Conservation (phyloP, 2,329 filamentous ascomycete species). For the Hypoxylon sp. region DNA sequence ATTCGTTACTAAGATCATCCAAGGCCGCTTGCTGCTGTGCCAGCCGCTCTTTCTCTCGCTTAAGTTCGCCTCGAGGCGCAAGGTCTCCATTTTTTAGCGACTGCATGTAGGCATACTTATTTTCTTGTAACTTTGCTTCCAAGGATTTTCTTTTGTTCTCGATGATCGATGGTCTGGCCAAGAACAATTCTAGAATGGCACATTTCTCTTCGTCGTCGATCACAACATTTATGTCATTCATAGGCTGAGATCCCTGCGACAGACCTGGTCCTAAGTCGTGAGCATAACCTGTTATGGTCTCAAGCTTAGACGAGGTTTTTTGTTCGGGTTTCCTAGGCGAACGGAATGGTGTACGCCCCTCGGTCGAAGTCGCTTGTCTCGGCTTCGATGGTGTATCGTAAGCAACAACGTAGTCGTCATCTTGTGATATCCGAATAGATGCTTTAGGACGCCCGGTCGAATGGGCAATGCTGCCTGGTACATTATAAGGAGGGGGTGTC, state of each 20-base stretch:
- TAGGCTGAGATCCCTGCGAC: conserved; percentile 33
- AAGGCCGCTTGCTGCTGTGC: conserved; percentile 63
- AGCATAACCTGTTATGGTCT: conserved; percentile 24
- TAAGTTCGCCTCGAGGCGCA: conserved; percentile 64
- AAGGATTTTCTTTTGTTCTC: conserved; percentile 58
- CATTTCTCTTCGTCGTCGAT: conserved; percentile 53
- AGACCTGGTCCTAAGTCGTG: conserved; percentile 19
- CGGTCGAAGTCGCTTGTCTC: conserved; percentile 28
- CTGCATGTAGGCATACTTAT: conserved; percentile 64
- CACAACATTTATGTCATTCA: conserved; percentile 39
- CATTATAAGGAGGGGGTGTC: conserved; percentile 59
- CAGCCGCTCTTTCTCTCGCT: conserved; percentile 65
- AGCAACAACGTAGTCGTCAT: conserved; percentile 40
- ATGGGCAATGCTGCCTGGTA: conserved; percentile 51
- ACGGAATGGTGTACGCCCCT: conserved; percentile 33
- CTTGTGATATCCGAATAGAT: conserved; percentile 34
- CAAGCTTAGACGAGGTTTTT: conserved; percentile 29
- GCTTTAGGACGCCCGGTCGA: conserved; percentile 43
- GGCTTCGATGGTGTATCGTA: conserved; percentile 51
- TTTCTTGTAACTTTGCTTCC: conserved; percentile 62
- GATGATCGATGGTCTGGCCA: conserved; percentile 55
- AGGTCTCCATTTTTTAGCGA: conserved; percentile 64
- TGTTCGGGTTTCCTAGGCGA: conserved; percentile 47
- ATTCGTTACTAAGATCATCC: conserved; percentile 59
- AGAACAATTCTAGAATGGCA: conserved; percentile 57